A percentile compares a stretch with the other conserved stretches of the same genome.
Conservation (phyloP, 768 basidiomycete species). For the Pleurotus tuber-regium region DNA sequence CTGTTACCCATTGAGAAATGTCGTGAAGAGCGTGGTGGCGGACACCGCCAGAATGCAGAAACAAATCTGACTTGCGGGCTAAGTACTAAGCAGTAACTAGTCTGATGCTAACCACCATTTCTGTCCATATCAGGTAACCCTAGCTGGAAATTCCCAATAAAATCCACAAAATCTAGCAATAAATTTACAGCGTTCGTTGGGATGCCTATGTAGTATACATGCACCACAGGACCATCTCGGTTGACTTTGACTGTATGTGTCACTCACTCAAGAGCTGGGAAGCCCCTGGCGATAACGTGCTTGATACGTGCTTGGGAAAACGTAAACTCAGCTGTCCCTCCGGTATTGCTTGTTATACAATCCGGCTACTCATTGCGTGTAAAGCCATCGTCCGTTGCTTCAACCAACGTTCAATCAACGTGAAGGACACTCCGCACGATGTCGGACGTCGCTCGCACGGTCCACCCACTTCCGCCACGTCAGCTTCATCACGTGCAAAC, state of each 20-base stretch:
- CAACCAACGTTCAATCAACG: background rate
- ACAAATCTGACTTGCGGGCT: background rate
- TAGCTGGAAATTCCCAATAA: background rate
- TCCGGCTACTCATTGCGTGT: background rate
- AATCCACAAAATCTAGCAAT: background rate
- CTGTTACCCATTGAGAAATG: slow-evolving; percentile 71
- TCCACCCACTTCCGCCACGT: slow-evolving; percentile 1
- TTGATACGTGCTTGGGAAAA: slow-evolving; percentile 6
- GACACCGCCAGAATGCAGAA: background rate
- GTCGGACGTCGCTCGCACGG: slow-evolving; percentile 3
- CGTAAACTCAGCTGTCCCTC: background rate
- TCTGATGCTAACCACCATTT: too few species aligned
- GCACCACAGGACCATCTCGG: too few species aligned
- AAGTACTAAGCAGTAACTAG: background rate
- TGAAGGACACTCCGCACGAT: slow-evolving; percentile 4
- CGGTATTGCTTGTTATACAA: background rate
- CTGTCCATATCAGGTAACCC: background rate
- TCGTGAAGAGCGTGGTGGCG: background rate
- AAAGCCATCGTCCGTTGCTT: too few species aligned
- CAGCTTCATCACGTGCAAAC: slow-evolving; percentile 7
- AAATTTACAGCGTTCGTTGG: too few species aligned
- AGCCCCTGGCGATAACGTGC: slow-evolving; percentile 9
- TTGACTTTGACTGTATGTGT: too few species aligned
- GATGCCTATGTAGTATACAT: too few species aligned
- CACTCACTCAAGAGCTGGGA: too few species aligned